A percentile compares a stretch with the other conserved stretches of the same genome.
These are phyloP conservation scores for Echria macrotheca DNA, from an alignment of 495 filamentous ascomycete genomes.

Conservation along the genomic window DNA sequence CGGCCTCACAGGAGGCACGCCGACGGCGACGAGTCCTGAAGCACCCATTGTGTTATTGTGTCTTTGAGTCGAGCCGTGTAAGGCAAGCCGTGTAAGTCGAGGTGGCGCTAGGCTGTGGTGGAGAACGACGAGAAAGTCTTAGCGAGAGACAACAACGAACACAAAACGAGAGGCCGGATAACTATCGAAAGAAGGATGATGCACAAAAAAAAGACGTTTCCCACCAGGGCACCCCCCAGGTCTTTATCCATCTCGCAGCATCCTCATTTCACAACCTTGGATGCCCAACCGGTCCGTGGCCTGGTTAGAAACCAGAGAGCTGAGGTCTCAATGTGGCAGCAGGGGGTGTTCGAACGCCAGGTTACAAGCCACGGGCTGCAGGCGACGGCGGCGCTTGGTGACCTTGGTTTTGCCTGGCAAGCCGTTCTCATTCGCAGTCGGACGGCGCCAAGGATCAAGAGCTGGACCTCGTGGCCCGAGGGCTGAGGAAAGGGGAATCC, in stretches of 20 bases:
- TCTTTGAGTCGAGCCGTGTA: too few relatives aligned
- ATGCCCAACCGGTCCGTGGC: neutral
- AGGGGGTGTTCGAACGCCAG: too few relatives aligned
- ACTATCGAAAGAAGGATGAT: too few relatives aligned
- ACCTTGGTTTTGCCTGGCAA: neutral
- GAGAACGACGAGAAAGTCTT: too few relatives aligned
- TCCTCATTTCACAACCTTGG: neutral
- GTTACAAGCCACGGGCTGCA: neutral
- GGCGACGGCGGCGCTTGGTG: neutral
- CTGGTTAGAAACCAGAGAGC: too few relatives aligned
- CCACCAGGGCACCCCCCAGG: neutral
- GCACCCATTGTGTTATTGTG: too few relatives aligned
- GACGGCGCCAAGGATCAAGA: neutral
- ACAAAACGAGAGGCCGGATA: too few relatives aligned
- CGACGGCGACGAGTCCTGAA: conserved; percentile 25
- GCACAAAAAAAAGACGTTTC: too few relatives aligned
- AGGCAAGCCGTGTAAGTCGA: too few relatives aligned
- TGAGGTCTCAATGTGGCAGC: too few relatives aligned
- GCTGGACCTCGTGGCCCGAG: neutral
- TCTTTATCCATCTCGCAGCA: conserved; percentile 1
- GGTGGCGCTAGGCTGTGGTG: too few relatives aligned
- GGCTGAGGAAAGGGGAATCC: conserved; percentile 7
- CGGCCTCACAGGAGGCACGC: conserved; percentile 28
- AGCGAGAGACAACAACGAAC: too few relatives aligned
- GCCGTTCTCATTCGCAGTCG: conserved; percentile 5